Evolutionary conservation across 2,329 filamentous ascomycete genomes (phyloP).

Genomic region (Verticillium dahliae): DNA sequence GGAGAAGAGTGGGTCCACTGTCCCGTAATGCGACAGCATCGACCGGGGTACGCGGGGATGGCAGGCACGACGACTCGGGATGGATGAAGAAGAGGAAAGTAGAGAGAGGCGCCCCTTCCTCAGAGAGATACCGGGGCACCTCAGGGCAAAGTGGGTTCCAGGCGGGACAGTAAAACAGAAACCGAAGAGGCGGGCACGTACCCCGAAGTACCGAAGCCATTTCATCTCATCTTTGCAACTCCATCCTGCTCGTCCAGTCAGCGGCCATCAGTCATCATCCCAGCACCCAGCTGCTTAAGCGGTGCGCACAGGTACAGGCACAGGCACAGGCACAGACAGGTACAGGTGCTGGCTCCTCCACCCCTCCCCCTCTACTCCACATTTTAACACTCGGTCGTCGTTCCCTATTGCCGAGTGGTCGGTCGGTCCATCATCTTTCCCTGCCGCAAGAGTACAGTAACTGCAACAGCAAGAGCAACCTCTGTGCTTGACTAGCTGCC

Average conservation of each 20-base stretch:
- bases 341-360: not conserved
- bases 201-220: conserved; percentile 1
- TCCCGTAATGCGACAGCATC: not conserved
- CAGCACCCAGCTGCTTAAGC: not conserved
- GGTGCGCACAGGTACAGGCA: not conserved
- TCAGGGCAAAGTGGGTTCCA: not conserved
- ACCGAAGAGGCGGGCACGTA: not conserved
- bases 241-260: not conserved
- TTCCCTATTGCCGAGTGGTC: not conserved
- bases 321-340: not conserved
- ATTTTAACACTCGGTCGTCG: not conserved
- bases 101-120: no score
- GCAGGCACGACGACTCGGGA: not conserved
- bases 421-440: not conserved
- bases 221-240: not conserved
- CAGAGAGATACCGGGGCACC: not conserved
- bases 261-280: not conserved
- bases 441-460: not conserved
- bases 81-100: not conserved
- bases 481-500: no score
- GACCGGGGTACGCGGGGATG: not conserved
- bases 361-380: not conserved
- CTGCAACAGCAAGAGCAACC: not conserved
- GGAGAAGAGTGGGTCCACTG: not conserved
- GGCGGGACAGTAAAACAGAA: not conserved